These are phyloP conservation scores for Saccharomyces mikatae DNA, from an alignment of 805 yeast species.

Conservation along the genomic window DNA sequence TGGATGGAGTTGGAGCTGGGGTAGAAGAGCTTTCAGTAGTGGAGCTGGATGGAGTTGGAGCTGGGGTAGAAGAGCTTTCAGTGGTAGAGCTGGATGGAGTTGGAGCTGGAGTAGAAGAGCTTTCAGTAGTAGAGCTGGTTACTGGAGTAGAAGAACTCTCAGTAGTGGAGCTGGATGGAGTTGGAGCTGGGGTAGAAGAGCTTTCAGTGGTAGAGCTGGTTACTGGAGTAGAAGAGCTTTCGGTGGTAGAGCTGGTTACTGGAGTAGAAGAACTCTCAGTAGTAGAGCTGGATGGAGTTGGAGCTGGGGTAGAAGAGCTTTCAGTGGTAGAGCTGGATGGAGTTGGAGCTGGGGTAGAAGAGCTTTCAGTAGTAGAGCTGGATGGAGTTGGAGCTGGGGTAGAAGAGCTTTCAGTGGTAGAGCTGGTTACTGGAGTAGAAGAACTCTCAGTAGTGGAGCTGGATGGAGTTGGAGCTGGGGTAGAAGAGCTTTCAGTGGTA, in stretches of 20 bases:
- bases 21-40: background rate
- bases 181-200: background rate
- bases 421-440: background rate
- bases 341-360: background rate
- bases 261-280: background rate
- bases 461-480: too few relatives aligned
- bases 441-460: background rate
- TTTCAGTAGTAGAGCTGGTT: background rate
- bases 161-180: background rate
- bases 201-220: background rate
- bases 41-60: background rate
- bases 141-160: background rate
- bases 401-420: background rate
- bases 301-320: background rate
- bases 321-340: background rate
- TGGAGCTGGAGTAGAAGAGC: background rate
- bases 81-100: background rate
- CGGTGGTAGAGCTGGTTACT: background rate
- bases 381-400: background rate
- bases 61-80: background rate
- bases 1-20: background rate
- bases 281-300: background rate
- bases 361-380: background rate
- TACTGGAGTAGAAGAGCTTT: background rate
- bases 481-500: background rate